Percentiles rank a stretch among this genome's conserved stretches.
These are phyloP conservation scores for Chamaecyparis obtusa DNA, from an alignment of 75 land plant species.

Conservation along the genomic window DNA sequence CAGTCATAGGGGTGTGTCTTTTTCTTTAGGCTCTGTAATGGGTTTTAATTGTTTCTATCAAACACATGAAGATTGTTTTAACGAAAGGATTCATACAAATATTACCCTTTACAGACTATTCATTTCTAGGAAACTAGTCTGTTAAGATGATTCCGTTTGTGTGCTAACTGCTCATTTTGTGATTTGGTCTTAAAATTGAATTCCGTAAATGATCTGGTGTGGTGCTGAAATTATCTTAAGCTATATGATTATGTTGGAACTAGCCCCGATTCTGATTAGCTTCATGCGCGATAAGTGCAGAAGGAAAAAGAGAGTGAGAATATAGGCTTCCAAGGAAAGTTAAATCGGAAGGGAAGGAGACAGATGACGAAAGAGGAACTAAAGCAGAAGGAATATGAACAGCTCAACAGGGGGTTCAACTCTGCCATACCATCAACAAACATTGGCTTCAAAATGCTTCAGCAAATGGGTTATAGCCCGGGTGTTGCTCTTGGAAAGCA, in stretches of 20 bases:
- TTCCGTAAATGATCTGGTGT: not conserved
- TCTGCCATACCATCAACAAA: constrained; percentile 76
- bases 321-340: not conserved
- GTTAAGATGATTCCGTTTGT: not conserved
- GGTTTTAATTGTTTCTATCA: not conserved
- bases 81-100: no score
- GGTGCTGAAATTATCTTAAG: not conserved
- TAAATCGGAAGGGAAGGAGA: constrained; percentile 61
- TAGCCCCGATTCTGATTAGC: constrained; percentile 4
- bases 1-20: not conserved
- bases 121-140: not conserved
- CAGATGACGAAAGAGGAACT: constrained; percentile 39
- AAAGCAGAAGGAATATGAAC: constrained; percentile 63
- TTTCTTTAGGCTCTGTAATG: not conserved
- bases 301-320: not conserved
- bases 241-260: not conserved
- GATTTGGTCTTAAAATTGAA: not conserved
- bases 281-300: not conserved
- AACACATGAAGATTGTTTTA: not conserved
- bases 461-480: constrained; percentile 93
- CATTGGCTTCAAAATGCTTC: constrained; percentile 86
- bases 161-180: not conserved
- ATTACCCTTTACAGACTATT: not conserved
- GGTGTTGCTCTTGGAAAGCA: constrained; percentile 72
- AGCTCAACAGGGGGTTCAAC: constrained; percentile 38